Percentiles rank a stretch among this genome's conserved stretches.
phyloP scores from a whole-genome alignment of 1,139 yeast species.

The Pichia sp. region DNA sequence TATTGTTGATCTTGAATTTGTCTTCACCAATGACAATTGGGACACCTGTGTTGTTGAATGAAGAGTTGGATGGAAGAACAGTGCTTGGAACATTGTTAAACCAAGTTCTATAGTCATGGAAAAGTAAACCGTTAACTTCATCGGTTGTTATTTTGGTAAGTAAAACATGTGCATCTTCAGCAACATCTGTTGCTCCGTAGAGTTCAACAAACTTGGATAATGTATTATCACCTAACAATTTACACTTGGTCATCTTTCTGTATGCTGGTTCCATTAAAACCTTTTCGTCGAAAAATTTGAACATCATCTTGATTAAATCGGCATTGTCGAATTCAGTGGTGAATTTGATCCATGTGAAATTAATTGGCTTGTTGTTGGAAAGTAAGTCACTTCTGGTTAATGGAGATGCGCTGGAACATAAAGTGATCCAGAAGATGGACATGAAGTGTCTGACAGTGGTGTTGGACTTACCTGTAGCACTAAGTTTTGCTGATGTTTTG shows the following conservation, averaged over 20 bases:
- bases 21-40: conserved; percentile 37
- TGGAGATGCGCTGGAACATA: conserved; percentile 49
- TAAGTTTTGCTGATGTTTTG: conserved; percentile 42
- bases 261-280: conserved; percentile 61
- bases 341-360: conserved; percentile 64
- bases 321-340: conserved; percentile 54
- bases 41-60: conserved; percentile 29
- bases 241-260: conserved; percentile 68
- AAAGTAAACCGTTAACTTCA: conserved; percentile 57
- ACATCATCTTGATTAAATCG: conserved; percentile 39
- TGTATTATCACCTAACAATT: conserved; percentile 76
- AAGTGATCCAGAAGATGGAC: conserved; percentile 57
- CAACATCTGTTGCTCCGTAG: conserved; percentile 38
- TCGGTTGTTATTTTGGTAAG: conserved; percentile 52
- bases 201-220: conserved; percentile 57
- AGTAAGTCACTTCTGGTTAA: conserved; percentile 63
- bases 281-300: conserved; percentile 47
- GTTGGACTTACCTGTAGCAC: conserved; percentile 34
- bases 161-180: conserved; percentile 44
- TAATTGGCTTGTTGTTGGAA: conserved; percentile 53
- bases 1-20: conserved; percentile 61
- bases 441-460: conserved; percentile 55
- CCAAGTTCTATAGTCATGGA: conserved; percentile 61
- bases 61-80: conserved; percentile 2
- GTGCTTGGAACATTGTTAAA: conserved; percentile 17